These are phyloP conservation scores for Trichoderma lentiforme DNA, from an alignment of 2,329 filamentous ascomycete genomes.

Conservation along the genomic window DNA sequence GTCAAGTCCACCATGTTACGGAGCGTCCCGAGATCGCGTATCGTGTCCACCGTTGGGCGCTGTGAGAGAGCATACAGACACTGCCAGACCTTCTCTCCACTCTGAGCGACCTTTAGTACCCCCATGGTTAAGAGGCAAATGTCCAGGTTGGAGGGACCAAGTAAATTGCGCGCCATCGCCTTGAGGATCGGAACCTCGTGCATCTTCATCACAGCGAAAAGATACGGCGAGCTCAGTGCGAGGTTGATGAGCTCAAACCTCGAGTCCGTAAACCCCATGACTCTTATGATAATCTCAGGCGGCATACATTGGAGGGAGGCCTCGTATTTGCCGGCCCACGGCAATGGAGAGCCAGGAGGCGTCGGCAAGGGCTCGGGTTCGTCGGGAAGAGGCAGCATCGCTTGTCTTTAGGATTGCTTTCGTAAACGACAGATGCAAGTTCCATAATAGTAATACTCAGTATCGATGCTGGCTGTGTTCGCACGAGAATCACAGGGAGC, in stretches of 20 bases:
- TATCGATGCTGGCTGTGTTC: conserved; percentile 2
- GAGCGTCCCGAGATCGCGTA: conserved; percentile 1
- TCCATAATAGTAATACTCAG: background rate
- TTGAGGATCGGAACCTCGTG: background rate
- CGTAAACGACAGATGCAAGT: background rate
- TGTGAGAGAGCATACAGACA: conserved; percentile 1
- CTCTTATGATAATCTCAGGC: background rate
- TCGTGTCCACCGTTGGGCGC: background rate
- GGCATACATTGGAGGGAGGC: background rate
- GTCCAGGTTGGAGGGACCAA: conserved; percentile 1
- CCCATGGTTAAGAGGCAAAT: conserved; percentile 12
- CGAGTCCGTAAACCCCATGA: background rate
- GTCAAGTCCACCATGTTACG: conserved; percentile 10
- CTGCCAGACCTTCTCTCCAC: background rate
- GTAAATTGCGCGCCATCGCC: background rate
- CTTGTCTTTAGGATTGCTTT: background rate
- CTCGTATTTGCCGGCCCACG: background rate
- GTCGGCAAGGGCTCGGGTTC: background rate
- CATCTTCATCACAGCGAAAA: background rate
- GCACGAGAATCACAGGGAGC: background rate
- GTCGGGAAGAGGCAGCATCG: background rate
- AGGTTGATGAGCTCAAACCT: background rate
- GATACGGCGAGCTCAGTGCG: background rate
- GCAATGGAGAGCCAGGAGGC: background rate
- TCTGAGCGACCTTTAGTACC: background rate